A percentile compares a stretch with the other conserved stretches of the same genome.
These are phyloP conservation scores for Linnemannia hyalina DNA, from an alignment of 192 early-diverging fungal species.

Conservation along the genomic window DNA sequence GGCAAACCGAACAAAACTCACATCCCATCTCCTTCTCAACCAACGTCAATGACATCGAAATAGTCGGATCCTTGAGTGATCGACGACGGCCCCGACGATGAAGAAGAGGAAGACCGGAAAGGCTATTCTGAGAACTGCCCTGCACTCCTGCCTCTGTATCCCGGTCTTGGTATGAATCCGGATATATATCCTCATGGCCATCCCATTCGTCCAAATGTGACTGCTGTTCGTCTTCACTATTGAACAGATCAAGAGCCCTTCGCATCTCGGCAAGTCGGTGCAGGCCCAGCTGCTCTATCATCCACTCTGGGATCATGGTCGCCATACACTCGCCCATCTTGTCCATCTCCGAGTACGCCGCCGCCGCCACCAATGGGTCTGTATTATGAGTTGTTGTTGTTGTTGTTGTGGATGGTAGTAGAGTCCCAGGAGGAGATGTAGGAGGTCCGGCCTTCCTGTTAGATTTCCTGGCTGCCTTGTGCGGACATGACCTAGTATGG, in stretches of 20 bases:
- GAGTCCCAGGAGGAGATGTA: not conserved
- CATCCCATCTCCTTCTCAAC: constrained; percentile 35
- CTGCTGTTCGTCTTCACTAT: not conserved
- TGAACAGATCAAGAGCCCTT: not conserved
- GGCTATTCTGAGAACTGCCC: not conserved
- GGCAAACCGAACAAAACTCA: constrained; percentile 49
- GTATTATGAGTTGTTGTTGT: not conserved
- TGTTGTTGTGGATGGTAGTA: not conserved
- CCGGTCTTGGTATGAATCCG: not conserved
- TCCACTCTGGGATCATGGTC: constrained; percentile 39
- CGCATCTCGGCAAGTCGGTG: constrained; percentile 19
- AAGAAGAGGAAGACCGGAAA: not conserved
- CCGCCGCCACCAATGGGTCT: not conserved
- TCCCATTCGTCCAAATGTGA: not conserved
- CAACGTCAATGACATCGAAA: constrained; percentile 19
- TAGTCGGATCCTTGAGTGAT: not conserved
- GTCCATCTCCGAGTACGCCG: not conserved
- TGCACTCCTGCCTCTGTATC: not conserved
- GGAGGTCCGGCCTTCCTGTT: not conserved
- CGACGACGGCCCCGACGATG: not conserved
- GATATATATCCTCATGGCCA: not conserved
- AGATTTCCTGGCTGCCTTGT: constrained; percentile 8
- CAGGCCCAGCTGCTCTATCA: constrained; percentile 34
- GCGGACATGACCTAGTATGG: constrained; percentile 6
- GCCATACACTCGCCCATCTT: constrained; percentile 21